Evolutionary conservation across 2,329 filamentous ascomycete genomes (phyloP).

Genomic region (Scedosporium apiospermum): DNA sequence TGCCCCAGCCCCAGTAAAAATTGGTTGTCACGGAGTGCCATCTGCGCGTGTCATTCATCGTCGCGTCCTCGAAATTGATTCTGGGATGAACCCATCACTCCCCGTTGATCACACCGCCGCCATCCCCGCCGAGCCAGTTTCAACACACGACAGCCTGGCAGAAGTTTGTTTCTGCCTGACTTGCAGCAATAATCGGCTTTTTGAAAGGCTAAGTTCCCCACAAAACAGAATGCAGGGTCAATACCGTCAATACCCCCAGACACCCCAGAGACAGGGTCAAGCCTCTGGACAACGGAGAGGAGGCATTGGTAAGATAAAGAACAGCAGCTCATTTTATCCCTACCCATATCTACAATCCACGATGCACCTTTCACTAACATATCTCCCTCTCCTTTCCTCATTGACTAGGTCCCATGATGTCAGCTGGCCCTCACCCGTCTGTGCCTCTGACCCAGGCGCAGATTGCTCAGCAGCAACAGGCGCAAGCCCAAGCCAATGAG

Average conservation of each 20-base stretch:
- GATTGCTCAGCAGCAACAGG: conserved; percentile 41
- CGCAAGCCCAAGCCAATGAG: conserved; percentile 46
- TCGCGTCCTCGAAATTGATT: neutral
- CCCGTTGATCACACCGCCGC: neutral
- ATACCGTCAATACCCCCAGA: conserved; percentile 41
- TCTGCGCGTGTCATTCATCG: conserved; percentile 1
- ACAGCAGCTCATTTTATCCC: conserved; percentile 7
- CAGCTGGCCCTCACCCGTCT: conserved; percentile 2
- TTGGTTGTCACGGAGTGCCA: neutral
- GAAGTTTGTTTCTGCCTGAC: conserved; percentile 4
- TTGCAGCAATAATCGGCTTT: conserved; percentile 8
- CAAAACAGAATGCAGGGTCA: conserved; percentile 40
- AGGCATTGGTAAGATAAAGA: conserved; percentile 37
- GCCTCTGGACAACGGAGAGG: conserved; percentile 38
- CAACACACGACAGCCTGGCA: conserved; percentile 5
- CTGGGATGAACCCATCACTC: conserved; percentile 5
- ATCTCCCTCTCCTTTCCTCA: neutral
- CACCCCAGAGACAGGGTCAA: conserved; percentile 39
- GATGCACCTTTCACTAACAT: conserved; percentile 5
- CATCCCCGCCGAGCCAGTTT: neutral
- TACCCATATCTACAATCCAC: neutral
- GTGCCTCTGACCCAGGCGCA: conserved; percentile 41
- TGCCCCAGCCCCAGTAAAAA: conserved; percentile 5
- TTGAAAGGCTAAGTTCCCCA: conserved; percentile 2
- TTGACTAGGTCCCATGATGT: neutral